Evolutionary conservation across 305 asterid species (phyloP).

Genomic region (Solanum hybrid): DNA sequence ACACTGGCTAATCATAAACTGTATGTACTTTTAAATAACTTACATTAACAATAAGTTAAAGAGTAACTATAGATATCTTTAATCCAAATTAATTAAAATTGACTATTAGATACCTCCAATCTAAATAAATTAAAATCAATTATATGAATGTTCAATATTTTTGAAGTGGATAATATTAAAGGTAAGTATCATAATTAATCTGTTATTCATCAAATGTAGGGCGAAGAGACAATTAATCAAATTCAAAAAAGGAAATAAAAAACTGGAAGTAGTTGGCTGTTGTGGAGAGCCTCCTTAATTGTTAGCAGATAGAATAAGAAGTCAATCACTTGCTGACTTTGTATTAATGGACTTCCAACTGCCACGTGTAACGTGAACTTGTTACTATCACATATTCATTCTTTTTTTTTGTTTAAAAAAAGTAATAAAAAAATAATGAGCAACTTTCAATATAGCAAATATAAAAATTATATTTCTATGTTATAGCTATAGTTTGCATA

Average conservation of each 20-base stretch:
- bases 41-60: neutral
- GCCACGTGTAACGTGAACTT: neutral
- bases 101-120: neutral
- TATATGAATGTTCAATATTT: neutral
- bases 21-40: neutral
- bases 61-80: neutral
- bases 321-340: slow-evolving; percentile 10
- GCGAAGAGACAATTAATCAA: neutral
- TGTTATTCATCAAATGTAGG: neutral
- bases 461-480: no score
- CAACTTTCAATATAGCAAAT: no score
- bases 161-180: neutral
- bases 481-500: no score
- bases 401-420: no score
- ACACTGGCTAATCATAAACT: neutral
- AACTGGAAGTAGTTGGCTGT: slow-evolving; percentile 8
- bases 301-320: neutral
- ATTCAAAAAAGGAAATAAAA: neutral
- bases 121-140: no score
- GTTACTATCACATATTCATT: neutral
- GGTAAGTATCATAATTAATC: neutral
- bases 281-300: neutral
- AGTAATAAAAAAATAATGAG: no score
- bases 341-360: neutral
- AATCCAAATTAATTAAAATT: no score